Conservation (phyloP, 345 rosid species). For the Citrus australasica region DNA sequence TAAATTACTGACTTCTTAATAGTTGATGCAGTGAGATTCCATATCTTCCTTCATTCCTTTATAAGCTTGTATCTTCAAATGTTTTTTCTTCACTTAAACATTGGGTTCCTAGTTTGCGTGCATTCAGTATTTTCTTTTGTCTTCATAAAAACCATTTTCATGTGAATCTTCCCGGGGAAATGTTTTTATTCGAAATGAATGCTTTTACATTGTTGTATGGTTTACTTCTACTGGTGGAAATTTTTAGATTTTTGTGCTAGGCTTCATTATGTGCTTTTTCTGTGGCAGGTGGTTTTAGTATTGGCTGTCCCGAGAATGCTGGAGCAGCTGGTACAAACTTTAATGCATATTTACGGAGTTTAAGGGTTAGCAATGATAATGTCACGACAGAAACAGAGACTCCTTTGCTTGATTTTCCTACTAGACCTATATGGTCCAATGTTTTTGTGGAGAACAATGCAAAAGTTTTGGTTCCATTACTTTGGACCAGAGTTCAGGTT, state of each 20-base stretch:
- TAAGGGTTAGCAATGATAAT: conserved; percentile 85
- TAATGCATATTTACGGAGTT: conserved; percentile 76
- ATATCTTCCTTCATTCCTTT: neutral
- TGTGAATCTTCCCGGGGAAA: neutral
- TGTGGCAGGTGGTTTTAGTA: conserved; percentile 76
- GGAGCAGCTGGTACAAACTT: conserved; percentile 99
- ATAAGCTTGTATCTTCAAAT: neutral
- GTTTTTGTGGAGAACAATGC: conserved; percentile 90
- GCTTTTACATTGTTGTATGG: neutral
- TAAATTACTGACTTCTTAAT: neutral
- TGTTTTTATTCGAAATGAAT: neutral
- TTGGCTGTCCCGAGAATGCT: conserved; percentile 80
- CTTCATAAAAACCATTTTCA: neutral
- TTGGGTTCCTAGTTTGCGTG: neutral
- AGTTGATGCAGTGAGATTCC: neutral
- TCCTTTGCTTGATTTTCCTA: conserved; percentile 89
- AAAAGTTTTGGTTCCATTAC: conserved; percentile 88
- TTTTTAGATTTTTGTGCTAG: neutral
- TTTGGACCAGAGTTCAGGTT: conserved; percentile 99
- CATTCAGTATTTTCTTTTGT: neutral
- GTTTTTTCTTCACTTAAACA: neutral
- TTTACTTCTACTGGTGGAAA: neutral
- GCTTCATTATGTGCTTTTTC: conserved; percentile 16
- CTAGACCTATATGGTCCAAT: conserved; percentile 81
- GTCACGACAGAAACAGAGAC: conserved; percentile 90